phyloP scores from a whole-genome alignment of 2,329 filamentous ascomycete species.

The Exophiala aquamarina region DNA sequence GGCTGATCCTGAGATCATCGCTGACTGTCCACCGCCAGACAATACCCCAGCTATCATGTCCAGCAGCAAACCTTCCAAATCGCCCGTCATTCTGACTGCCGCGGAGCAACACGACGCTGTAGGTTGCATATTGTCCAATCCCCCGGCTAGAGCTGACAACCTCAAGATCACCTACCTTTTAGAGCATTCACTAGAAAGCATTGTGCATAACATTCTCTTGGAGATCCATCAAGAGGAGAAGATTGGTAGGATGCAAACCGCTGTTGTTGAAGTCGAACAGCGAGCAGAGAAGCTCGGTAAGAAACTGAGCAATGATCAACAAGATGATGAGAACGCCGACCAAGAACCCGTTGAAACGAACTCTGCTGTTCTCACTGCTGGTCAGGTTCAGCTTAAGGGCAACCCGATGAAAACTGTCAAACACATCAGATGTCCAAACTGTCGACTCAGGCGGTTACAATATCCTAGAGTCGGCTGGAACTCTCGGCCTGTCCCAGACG shows the following conservation, averaged over 20 bases:
- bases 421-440: constrained; percentile 61
- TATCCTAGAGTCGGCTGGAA: constrained; percentile 56
- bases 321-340: constrained; percentile 34
- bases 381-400: constrained; percentile 55
- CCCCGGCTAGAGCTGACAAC: constrained; percentile 9
- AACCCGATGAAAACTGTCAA: constrained; percentile 60
- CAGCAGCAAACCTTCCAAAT: constrained; percentile 9
- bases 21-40: constrained; percentile 23
- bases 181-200: constrained; percentile 59
- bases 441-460: constrained; percentile 59
- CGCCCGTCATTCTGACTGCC: constrained; percentile 14
- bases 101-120: constrained; percentile 22
- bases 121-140: constrained; percentile 1
- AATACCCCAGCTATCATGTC: constrained; percentile 13
- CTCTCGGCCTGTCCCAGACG: constrained; percentile 48
- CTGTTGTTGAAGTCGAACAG: constrained; percentile 44
- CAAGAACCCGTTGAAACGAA: constrained; percentile 45
- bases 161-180: constrained; percentile 43
- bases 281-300: constrained; percentile 37
- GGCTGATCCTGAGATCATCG: constrained; percentile 18
- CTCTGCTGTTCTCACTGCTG: constrained; percentile 53
- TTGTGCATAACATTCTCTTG: constrained; percentile 60
- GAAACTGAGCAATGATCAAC: constrained; percentile 33
- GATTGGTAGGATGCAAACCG: constrained; percentile 57
- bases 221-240: constrained; percentile 62